Conservation (phyloP, 352 stramenopile species). For the Pelagophyceae sp. region DNA sequence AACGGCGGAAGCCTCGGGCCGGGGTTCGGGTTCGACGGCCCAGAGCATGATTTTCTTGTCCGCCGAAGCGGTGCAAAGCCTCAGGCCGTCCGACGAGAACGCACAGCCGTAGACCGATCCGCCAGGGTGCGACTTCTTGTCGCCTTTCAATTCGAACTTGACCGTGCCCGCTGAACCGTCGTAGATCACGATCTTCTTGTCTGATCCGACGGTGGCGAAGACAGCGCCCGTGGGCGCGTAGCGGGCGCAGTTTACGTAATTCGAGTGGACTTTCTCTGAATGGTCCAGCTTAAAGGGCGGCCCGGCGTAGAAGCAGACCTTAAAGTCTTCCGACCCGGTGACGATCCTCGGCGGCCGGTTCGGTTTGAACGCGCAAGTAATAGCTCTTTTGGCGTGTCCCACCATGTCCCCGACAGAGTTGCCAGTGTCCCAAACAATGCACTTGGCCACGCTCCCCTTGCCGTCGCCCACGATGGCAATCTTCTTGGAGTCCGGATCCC, state of each 20-base stretch:
- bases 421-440: constrained; percentile 94
- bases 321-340: constrained; percentile 86
- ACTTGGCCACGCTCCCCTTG: constrained; percentile 27
- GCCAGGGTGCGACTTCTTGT: constrained; percentile 47
- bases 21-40: constrained; percentile 54
- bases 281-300: constrained; percentile 90
- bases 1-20: no score
- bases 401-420: constrained; percentile 85
- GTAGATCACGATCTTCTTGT: constrained; percentile 88
- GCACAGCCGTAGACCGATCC: constrained; percentile 88
- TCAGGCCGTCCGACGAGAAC: constrained; percentile 74
- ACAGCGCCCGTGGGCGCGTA: constrained; percentile 79
- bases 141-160: constrained; percentile 49
- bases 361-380: constrained; percentile 81
- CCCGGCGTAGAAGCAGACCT: constrained; percentile 82
- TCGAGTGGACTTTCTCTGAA: constrained; percentile 80
- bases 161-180: constrained; percentile 78
- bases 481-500: constrained; percentile 88
- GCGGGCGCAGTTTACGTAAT: constrained; percentile 88
- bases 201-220: constrained; percentile 79
- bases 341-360: constrained; percentile 85
- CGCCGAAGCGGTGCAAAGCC: constrained; percentile 82
- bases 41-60: constrained; percentile 91
- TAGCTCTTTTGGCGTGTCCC: constrained; percentile 81
- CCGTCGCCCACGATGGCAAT: constrained; percentile 49